Conservation (phyloP, 495 filamentous ascomycete genomes). For the Diplogelasinospora grovesii region DNA sequence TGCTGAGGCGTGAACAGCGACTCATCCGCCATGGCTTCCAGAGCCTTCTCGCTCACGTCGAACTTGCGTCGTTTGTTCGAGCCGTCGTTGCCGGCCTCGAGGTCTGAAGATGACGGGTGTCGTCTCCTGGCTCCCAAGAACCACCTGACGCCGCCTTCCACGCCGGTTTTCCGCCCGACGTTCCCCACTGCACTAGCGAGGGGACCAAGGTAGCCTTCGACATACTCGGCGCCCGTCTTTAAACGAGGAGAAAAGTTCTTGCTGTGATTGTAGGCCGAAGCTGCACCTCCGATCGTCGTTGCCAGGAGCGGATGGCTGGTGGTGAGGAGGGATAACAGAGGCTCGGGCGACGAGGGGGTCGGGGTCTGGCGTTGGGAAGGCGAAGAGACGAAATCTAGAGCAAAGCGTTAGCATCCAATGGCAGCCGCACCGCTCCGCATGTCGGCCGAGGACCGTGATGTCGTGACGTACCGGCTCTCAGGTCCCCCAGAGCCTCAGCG, state of each 20-base stretch:
- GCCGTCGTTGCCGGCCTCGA: constrained; percentile 34
- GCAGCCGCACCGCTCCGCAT: not conserved
- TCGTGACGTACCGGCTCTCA: constrained; percentile 63
- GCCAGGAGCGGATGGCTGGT: constrained; percentile 72
- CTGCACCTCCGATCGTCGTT: constrained; percentile 71
- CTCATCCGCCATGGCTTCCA: constrained; percentile 2
- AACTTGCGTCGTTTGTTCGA: constrained; percentile 58
- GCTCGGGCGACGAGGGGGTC: constrained; percentile 49
- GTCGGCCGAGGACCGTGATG: not conserved
- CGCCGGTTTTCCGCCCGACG: constrained; percentile 72
- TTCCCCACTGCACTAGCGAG: constrained; percentile 76
- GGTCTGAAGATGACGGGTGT: constrained; percentile 33
- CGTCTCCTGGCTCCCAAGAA: constrained; percentile 50
- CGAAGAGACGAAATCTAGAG: constrained; percentile 50
- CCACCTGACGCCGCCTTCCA: constrained; percentile 75
- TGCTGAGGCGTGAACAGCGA: not conserved
- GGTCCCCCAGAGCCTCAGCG: constrained; percentile 77
- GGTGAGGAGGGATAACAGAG: constrained; percentile 71
- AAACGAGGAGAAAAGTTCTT: constrained; percentile 86
- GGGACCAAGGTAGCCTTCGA: constrained; percentile 77
- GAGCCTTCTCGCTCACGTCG: constrained; percentile 6
- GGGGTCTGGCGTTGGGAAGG: constrained; percentile 39
- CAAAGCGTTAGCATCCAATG: constrained; percentile 14
- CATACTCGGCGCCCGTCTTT: constrained; percentile 73
- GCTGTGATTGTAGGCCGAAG: constrained; percentile 71